A percentile compares a stretch with the other conserved stretches of the same genome.
Evolutionary conservation across 345 rosid species (phyloP).

Genomic region (Brassica napus): Da-Ae NC_063441.1:20216501-20217000

Average conservation of each 20-base stretch:
- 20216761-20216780: neutral
- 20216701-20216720: neutral
- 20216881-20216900: constrained; percentile 36
- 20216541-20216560: constrained; percentile 50
- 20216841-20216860: constrained; percentile 60
- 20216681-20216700: neutral
- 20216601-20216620: constrained; percentile 1
- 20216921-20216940: constrained; percentile 35
- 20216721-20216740: too few relatives aligned
- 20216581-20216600: constrained; percentile 8
- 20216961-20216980: constrained; percentile 4
- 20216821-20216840: constrained; percentile 48
- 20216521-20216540: constrained; percentile 86
- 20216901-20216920: constrained; percentile 1
- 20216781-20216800: neutral
- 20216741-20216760: neutral
- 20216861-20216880: constrained; percentile 46
- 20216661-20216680: constrained; percentile 66
- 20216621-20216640: constrained; percentile 46
- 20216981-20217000: constrained; percentile 13
- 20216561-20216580: neutral
- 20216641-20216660: constrained; percentile 71
- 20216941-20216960: constrained; percentile 24
- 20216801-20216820: neutral
- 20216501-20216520: constrained; percentile 96